Base-by-base conservation (phyloP, 2,329 filamentous ascomycete genomes). In the Pyrenophora graminea region DNA sequence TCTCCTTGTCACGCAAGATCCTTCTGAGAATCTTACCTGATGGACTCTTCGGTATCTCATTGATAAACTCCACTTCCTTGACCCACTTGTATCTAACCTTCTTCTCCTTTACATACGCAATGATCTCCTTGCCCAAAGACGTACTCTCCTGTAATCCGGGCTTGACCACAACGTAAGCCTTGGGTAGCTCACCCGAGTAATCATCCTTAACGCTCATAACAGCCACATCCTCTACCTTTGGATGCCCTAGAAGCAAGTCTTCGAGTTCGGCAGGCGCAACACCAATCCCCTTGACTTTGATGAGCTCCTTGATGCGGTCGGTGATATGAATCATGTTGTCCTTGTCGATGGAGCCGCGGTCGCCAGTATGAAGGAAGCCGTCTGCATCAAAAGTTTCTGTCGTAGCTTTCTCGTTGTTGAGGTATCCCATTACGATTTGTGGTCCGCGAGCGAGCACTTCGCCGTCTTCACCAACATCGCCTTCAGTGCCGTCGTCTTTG, bases 291-390 rank as follows among this genome's bases (percentile, higher is more conserved):
- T 86, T 86, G 8, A 87, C 84, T 64, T 87, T 87, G 69, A 87
- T 85, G 77, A 87, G 81, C 68, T 87, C 85, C 72, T 88, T 88
- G 66, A 87, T 82, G 0, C 84, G 77, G 61, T 87, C 84, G 1
- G 78, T 76, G 48, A 85, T 84, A 23, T 79, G 78, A 8, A 87
- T 73, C 56, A 84, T 75, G 0, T 82, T 83, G 51, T 85, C 78
- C 0, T 69, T 63, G 45, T 85, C 81, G 12, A 87, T 79, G 6
- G 72, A 66, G 2, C 83, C 85, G 36, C 81, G 77, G 46, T 85
- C 82, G 0, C 77, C 85, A 0, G 85, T 88, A 51, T 85, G 81
- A 41, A 84, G 63, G 65, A 76, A 84, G 1, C 80, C 80, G 1
- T 80, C 77, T 4, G 53, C 48, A 40, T 77, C 77, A 38, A 78